These are phyloP conservation scores for Xerocomellus intermedius DNA, from an alignment of 768 basidiomycete genomes.

Conservation along the genomic window DNA sequence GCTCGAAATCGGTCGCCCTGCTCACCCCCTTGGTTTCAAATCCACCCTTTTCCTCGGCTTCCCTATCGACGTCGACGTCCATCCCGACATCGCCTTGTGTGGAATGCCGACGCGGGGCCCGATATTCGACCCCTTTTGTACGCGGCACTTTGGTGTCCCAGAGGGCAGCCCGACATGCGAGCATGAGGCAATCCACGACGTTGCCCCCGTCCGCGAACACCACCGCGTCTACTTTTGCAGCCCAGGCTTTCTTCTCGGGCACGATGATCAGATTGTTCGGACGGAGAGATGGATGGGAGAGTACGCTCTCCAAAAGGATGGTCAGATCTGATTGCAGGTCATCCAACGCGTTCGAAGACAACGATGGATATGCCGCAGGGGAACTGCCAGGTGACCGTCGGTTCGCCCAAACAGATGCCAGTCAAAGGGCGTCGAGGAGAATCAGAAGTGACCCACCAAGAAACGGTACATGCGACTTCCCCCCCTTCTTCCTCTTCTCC, in stretches of 20 bases:
- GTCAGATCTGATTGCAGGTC: conserved; percentile 77
- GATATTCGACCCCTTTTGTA: conserved; percentile 71
- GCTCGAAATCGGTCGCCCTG: conserved; percentile 76
- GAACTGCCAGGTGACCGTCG: conserved; percentile 52
- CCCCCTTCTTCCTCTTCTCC: conserved; percentile 55
- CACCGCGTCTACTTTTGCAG: conserved; percentile 71
- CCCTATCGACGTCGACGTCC: conserved; percentile 47
- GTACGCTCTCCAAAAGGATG: conserved; percentile 56
- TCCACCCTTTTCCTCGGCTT: conserved; percentile 40
- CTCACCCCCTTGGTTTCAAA: conserved; percentile 53
- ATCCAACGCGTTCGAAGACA: conserved; percentile 62
- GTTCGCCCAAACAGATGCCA: neutral
- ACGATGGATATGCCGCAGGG: conserved; percentile 74
- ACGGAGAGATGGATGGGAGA: conserved; percentile 65
- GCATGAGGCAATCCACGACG: conserved; percentile 71
- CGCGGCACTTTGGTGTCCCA: conserved; percentile 80
- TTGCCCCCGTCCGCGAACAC: conserved; percentile 76
- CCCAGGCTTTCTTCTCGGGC: conserved; percentile 66
- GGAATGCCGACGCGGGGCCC: conserved; percentile 37
- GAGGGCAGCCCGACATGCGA: conserved; percentile 75
- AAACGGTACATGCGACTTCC: conserved; percentile 63
- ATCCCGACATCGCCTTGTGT: conserved; percentile 39
- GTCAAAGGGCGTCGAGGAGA: neutral
- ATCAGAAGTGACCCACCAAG: conserved; percentile 63
- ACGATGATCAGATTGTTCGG: conserved; percentile 65